Conservation (phyloP, 2,329 filamentous ascomycete species). For the Colletotrichum sp. region DNA sequence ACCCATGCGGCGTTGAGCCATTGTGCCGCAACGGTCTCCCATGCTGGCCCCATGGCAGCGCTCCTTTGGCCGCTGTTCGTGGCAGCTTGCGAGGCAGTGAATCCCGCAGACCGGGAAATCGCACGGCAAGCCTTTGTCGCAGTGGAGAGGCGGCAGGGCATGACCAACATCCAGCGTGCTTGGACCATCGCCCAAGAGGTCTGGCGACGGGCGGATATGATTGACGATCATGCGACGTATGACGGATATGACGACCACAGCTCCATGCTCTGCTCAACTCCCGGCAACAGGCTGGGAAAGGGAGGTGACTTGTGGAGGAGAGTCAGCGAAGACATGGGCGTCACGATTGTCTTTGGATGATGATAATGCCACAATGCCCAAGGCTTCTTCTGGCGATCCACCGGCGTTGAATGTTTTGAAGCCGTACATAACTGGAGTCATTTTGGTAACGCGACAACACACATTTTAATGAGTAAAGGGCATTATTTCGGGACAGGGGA, state of each 20-base stretch:
- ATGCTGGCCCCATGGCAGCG: slow-evolving; percentile 66
- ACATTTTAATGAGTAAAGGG: neutral
- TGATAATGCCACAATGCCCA: neutral
- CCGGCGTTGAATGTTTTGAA: neutral
- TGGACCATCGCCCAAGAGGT: slow-evolving; percentile 67
- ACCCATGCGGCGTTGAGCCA: slow-evolving; percentile 54
- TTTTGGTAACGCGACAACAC: neutral
- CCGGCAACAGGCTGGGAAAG: slow-evolving; percentile 14
- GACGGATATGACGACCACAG: neutral
- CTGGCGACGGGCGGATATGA: slow-evolving; percentile 58
- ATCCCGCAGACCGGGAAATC: slow-evolving; percentile 52
- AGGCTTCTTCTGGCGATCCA: neutral
- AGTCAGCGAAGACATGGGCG: slow-evolving; percentile 63
- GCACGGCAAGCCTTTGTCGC: slow-evolving; percentile 57
- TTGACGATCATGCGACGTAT: slow-evolving; percentile 26
- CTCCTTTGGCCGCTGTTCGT: slow-evolving; percentile 71
- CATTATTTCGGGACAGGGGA: neutral
- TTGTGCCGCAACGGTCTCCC: slow-evolving; percentile 59
- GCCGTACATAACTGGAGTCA: neutral
- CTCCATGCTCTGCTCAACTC: slow-evolving; percentile 14
- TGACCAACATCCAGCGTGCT: slow-evolving; percentile 68
- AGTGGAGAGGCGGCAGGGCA: slow-evolving; percentile 63
- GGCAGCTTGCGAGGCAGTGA: slow-evolving; percentile 63
- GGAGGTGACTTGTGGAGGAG: slow-evolving; percentile 57
- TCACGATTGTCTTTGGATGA: slow-evolving; percentile 65